Percentiles rank a stretch among this genome's conserved stretches.
Evolutionary conservation across 441 rosid genomes (phyloP).

Genomic region (Mallotus japonicus): DNA sequence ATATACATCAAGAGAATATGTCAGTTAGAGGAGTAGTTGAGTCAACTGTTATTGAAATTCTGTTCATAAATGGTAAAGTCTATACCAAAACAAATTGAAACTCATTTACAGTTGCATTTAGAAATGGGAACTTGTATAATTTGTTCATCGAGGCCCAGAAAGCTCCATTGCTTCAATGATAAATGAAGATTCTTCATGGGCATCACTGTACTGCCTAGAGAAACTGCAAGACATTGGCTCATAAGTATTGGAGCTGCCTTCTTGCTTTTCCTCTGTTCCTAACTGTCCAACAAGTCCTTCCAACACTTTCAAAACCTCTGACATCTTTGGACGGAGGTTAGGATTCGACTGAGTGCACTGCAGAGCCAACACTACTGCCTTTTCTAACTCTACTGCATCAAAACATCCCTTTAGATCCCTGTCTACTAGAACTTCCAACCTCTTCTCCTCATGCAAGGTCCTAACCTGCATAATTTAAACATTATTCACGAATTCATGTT

Average conservation of each 20-base stretch:
- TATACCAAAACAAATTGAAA: too few species aligned
- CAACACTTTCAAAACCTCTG: constrained; percentile 61
- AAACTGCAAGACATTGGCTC: constrained; percentile 55
- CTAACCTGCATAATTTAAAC: constrained; percentile 50
- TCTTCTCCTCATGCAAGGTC: constrained; percentile 67
- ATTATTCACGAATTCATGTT: too few species aligned
- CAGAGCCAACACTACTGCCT: constrained; percentile 58
- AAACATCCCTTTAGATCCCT: constrained; percentile 72
- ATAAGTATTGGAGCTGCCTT: constrained; percentile 32
- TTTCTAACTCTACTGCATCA: constrained; percentile 62
- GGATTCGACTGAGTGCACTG: constrained; percentile 75
- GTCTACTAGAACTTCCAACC: constrained; percentile 65
- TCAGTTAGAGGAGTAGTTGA: too few species aligned
- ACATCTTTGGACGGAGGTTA: constrained; percentile 70
- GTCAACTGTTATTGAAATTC: too few species aligned
- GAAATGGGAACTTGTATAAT: not conserved
- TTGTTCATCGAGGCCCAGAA: constrained; percentile 75
- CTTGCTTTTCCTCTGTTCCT: constrained; percentile 45
- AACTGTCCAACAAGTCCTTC: constrained; percentile 65
- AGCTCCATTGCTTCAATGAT: constrained; percentile 93
- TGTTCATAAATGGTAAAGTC: too few species aligned
- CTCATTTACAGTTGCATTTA: constrained; percentile 27
- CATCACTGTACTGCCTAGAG: constrained; percentile 54
- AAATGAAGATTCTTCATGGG: constrained; percentile 70
- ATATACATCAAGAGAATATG: too few species aligned